Evolutionary conservation across 225 moss, liverwort and hornwort species (phyloP), one percentile per base, ranked within the genome.

Genomic region (Rhytidiadelphus loreus): DNA sequence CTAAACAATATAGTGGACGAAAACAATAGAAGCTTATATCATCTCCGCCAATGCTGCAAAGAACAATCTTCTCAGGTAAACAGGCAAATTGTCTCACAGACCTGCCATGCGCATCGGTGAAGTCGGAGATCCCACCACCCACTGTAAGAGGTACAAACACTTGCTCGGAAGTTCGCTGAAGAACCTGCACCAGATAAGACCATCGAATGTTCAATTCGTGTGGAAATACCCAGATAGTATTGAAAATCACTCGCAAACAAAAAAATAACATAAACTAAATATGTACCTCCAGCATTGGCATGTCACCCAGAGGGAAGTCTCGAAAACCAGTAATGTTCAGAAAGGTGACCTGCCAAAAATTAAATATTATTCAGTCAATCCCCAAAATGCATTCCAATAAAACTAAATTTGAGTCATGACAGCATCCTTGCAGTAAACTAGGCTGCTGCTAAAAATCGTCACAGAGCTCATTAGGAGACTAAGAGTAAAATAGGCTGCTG

Each of bases 101-200:
- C 97, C 96, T 96, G 94, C 98, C 98, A 81, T 95, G 92, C 56
- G 88, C 94, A 83, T 97, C 99, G 56, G 97, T 97, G 86, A 97
- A 99, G 88, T 97, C 95, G 52, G 96, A 95, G 77, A 96, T 99
- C 74, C 97, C 99, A 85, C 99, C 97, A 73, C 99, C 99, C 46
- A 99, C 99, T 83, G 99, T 99, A 83, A 97, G 95, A 83, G 99
- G 99, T 69, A 99, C 99, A 91, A 99, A 99, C 22, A 97, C 97
- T 77, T 95, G 80, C 90, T 95, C 93, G 35, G 97, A 97, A 88
- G 97, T 94, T 82, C 92, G 93, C 88, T 96, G 96, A 84, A 99
- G 93, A 71, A 98, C 94, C 98, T 98, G 94, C 83, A 87, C 76
- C 80, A 85, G 61, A 81, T 56, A 65, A 81, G 80, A 82, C 59